Evolutionary conservation across 176 grass and related monocot species (phyloP).

Genomic region (Otatea glauca): DNA sequence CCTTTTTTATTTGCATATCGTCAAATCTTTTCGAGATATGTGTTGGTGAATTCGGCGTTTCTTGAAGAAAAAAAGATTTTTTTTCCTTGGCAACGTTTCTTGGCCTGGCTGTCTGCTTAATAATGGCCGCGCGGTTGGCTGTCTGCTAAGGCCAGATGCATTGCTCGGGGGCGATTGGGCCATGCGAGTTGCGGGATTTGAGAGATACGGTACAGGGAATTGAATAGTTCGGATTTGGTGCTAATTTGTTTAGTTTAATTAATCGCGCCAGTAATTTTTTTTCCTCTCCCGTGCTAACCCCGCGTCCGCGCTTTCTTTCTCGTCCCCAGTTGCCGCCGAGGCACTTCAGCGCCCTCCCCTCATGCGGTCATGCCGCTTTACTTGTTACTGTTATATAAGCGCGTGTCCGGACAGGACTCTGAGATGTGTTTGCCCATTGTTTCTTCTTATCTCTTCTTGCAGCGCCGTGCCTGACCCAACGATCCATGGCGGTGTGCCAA

Average conservation of each 20-base stretch:
- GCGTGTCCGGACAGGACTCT: slow-evolving; percentile 29
- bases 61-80: not conserved
- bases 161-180: slow-evolving; percentile 46
- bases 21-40: slow-evolving; percentile 47
- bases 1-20: slow-evolving; percentile 2
- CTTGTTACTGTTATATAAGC: slow-evolving; percentile 65
- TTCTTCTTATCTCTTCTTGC: slow-evolving; percentile 30
- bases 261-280: not conserved
- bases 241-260: slow-evolving; percentile 52
- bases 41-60: slow-evolving; percentile 37
- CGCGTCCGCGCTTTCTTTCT: slow-evolving; percentile 42
- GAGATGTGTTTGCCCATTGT: slow-evolving; percentile 38
- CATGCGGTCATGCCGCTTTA: not conserved
- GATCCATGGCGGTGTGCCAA: slow-evolving; percentile 51
- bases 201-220: slow-evolving; percentile 51
- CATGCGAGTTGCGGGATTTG: slow-evolving; percentile 49
- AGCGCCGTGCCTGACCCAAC: slow-evolving; percentile 24
- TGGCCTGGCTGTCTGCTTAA: slow-evolving; percentile 38
- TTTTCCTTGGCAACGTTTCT: slow-evolving; percentile 32
- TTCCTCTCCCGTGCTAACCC: slow-evolving; percentile 3
- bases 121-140: slow-evolving; percentile 48
- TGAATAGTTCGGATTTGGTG: slow-evolving; percentile 55
- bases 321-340: slow-evolving; percentile 34
- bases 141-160: slow-evolving; percentile 44
- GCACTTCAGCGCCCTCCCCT: slow-evolving; percentile 44